phyloP scores from a whole-genome alignment of 78 protist species.

The Cavenderia fasciculata region DNA sequence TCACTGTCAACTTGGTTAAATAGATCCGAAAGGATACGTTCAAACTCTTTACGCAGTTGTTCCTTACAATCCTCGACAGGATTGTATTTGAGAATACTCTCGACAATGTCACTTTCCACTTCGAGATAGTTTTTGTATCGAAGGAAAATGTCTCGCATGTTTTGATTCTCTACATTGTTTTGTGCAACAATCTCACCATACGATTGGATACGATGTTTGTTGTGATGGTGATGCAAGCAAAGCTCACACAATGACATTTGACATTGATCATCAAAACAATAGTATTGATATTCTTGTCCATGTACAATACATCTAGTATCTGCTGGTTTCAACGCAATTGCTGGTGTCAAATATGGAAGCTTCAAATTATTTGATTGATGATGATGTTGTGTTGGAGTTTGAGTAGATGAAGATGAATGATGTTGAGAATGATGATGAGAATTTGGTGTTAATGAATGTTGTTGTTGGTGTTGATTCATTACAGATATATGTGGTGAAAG shows the following conservation, averaged over 20 bases:
- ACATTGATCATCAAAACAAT: slow-evolving; percentile 8
- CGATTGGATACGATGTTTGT: neutral
- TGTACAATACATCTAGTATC: neutral
- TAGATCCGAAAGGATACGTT: neutral
- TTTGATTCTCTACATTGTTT: neutral
- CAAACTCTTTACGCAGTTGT: slow-evolving; percentile 8
- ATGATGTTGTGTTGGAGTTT: neutral
- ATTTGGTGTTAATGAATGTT: neutral
- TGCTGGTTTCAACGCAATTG: neutral
- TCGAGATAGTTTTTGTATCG: slow-evolving; percentile 7
- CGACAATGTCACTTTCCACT: slow-evolving; percentile 16
- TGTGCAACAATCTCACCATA: neutral
- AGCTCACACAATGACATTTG: neutral
- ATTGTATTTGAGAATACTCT: neutral
- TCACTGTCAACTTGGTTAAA: slow-evolving; percentile 46
- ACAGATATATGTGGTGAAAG: neutral
- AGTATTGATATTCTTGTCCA: neutral
- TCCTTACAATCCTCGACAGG: neutral
- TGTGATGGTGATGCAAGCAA: neutral
- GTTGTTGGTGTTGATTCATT: neutral
- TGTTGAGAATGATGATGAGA: neutral
- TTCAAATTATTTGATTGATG: neutral
- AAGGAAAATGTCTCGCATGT: neutral
- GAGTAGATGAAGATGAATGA: neutral
- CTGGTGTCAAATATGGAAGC: neutral